Percentiles rank a stretch among this genome's conserved stretches.
These are phyloP conservation scores for Termitomyces bulborhizus DNA, from an alignment of 768 basidiomycete species.

Conservation along the genomic window DNA sequence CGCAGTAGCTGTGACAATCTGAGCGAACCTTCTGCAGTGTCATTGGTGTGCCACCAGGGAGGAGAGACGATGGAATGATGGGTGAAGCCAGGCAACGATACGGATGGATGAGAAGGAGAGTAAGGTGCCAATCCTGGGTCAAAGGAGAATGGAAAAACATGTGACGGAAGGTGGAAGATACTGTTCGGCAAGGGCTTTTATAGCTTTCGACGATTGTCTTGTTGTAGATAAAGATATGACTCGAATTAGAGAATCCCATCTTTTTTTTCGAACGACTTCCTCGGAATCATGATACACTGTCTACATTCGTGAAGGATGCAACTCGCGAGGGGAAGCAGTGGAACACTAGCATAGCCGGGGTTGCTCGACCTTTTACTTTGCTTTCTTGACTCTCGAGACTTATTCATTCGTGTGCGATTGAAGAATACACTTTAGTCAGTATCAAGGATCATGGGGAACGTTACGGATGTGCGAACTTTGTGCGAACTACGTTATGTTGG, in stretches of 20 bases:
- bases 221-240: neutral
- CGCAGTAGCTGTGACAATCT: constrained; percentile 2
- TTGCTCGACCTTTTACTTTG: too few relatives aligned
- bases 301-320: neutral
- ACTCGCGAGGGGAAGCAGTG: too few relatives aligned
- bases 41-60: neutral
- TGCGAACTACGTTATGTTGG: too few relatives aligned
- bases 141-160: constrained; percentile 2
- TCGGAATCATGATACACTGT: neutral
- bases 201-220: neutral
- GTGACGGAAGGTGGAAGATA: neutral
- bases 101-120: constrained; percentile 10
- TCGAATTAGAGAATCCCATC: neutral
- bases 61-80: neutral
- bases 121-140: constrained; percentile 2
- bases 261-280: neutral
- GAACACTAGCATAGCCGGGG: too few relatives aligned
- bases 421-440: neutral
- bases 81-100: neutral
- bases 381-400: too few relatives aligned
- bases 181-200: neutral
- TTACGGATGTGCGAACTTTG: too few relatives aligned
- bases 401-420: too few relatives aligned
- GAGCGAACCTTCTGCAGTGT: constrained; percentile 12
- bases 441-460: neutral